These are phyloP conservation scores for Echria macrotheca DNA, from an alignment of 495 filamentous ascomycete genomes.

Conservation along the genomic window DNA sequence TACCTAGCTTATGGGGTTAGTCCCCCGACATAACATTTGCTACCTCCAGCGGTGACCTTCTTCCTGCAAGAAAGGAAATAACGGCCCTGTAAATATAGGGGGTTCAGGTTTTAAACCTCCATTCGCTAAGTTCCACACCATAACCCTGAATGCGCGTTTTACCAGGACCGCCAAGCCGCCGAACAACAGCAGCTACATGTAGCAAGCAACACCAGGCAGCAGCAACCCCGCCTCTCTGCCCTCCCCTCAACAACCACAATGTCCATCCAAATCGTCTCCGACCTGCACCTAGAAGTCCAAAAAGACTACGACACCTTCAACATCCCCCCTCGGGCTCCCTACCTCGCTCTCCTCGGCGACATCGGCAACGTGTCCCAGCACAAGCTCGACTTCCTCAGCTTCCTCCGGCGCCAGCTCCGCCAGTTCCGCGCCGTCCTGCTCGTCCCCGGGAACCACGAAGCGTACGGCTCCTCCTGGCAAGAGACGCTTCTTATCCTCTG, in stretches of 20 bases:
- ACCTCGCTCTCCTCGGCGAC: constrained; percentile 53
- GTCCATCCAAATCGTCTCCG: constrained; percentile 47
- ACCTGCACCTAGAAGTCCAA: constrained; percentile 50
- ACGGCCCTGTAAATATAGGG: too few species aligned
- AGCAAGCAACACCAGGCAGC: neutral
- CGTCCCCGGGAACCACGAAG: constrained; percentile 54
- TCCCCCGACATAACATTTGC: too few species aligned
- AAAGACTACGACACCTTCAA: constrained; percentile 43
- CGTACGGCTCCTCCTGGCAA: constrained; percentile 42
- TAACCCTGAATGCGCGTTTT: too few species aligned
- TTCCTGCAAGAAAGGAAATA: too few species aligned
- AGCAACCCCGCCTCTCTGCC: neutral
- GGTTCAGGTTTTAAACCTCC: too few species aligned
- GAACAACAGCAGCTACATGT: too few species aligned
- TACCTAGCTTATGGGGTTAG: too few species aligned
- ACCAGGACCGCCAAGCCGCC: too few species aligned
- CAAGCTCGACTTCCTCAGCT: constrained; percentile 36
- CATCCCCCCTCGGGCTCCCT: constrained; percentile 39
- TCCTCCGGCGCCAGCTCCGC: constrained; percentile 40
- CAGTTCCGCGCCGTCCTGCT: constrained; percentile 46
- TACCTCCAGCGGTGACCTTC: too few species aligned
- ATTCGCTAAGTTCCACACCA: too few species aligned
- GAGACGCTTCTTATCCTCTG: constrained; percentile 18
- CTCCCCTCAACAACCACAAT: neutral
- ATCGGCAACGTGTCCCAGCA: constrained; percentile 41